Base-by-base conservation (phyloP, 129 eudicot genomes). In the Erigeron canadensis region DNA sequence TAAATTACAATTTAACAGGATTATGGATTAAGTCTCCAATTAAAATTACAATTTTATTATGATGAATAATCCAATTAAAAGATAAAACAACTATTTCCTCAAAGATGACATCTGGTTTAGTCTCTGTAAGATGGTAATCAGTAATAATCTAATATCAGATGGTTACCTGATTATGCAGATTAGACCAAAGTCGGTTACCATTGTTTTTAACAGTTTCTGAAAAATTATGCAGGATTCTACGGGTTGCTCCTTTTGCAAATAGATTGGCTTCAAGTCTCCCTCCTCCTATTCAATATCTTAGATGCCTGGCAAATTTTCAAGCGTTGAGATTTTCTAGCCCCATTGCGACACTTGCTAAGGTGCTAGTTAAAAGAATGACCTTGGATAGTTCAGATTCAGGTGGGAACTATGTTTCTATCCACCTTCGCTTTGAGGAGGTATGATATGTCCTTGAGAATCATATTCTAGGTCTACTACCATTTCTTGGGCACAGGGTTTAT, bases 351-450 rank as follows among this genome's bases (percentile, higher is more conserved):
- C 86, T 88, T 51, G 97, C 89, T 16, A 84, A 65, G 43, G 66
- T 56, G 38, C 54, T 91, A 54, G 86, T 86, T 75, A 71, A 80
- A 17, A 76, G 95, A 76, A 88, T 91, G 95, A 82, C 79, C n/a
- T 45, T 61, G 13, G 81, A 73, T 76, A 91, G 95, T 81, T 75
- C 85, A 67, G 75, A 39, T 64, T 79, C 92, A 45, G 88, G 69
- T 34, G 97, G 97, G 77, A 88, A 91, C 54, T 91, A 83, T 38
- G 84, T 84, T 61, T 83, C 97, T 17, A 67, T 91, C 79, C 97
- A 91, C 81, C 97, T 91, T 70, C 89, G 97, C 11, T 91, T 91
- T 65, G 97, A 91, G 77, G 97, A 91, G 91, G 97, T 91, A 83
- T 72, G 82, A 73, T 76, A 42, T 38, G 15, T 45, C 17, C 21